Evolutionary conservation across 2,329 filamentous ascomycete species (phyloP).

Genomic region (Periglandula ipomoeae): DNA sequence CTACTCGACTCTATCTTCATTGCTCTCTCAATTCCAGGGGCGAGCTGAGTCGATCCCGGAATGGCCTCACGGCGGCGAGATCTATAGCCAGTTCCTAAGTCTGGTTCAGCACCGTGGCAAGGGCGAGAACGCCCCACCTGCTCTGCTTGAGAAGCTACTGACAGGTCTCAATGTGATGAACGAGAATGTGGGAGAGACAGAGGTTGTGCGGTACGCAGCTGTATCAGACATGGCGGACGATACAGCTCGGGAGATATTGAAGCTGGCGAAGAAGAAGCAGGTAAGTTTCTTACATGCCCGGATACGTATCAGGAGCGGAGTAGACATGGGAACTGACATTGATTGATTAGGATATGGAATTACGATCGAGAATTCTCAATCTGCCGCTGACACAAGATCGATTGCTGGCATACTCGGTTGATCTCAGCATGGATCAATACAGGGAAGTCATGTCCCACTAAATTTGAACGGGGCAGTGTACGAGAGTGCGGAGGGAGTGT

Average conservation of each 20-base stretch:
- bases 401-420: slow-evolving; percentile 59
- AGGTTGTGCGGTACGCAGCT: slow-evolving; percentile 55
- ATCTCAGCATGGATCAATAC: slow-evolving; percentile 62
- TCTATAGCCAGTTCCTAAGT: slow-evolving; percentile 59
- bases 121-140: slow-evolving; percentile 30
- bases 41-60: slow-evolving; percentile 53
- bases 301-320: slow-evolving; percentile 7
- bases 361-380: slow-evolving; percentile 38
- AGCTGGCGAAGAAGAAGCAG: slow-evolving; percentile 43
- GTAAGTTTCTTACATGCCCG: too few species aligned
- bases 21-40: slow-evolving; percentile 64
- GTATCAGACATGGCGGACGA: slow-evolving; percentile 73
- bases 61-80: slow-evolving; percentile 71
- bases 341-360: slow-evolving; percentile 23
- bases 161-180: slow-evolving; percentile 47
- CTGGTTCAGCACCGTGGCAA: slow-evolving; percentile 37
- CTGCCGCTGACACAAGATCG: slow-evolving; percentile 65
- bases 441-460: slow-evolving; percentile 48
- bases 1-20: slow-evolving; percentile 56
- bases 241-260: slow-evolving; percentile 57
- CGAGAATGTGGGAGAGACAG: slow-evolving; percentile 29
- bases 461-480: slow-evolving; percentile 2
- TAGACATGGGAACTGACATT: slow-evolving; percentile 3
- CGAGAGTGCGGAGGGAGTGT: background rate
- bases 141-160: slow-evolving; percentile 47